Evolutionary conservation across 2,329 filamentous ascomycete genomes (phyloP).

Genomic region (Neopestalotiopsis sp.): DNA sequence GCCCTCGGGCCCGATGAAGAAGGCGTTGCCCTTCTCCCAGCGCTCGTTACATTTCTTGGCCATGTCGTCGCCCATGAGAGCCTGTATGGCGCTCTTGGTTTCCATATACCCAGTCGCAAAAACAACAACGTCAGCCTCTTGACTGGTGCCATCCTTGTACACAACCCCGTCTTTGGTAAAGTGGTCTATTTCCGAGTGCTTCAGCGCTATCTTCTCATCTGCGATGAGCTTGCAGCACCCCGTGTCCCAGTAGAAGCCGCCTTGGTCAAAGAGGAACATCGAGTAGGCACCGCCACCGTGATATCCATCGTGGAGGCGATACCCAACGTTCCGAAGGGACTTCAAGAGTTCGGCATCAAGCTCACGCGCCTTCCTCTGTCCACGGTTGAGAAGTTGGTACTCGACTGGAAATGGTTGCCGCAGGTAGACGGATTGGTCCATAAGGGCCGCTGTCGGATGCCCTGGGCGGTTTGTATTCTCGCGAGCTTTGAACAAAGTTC

Average conservation of each 20-base stretch:
- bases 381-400: not conserved
- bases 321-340: not conserved
- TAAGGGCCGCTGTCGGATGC: not conserved
- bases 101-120: not conserved
- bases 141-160: not conserved
- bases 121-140: not conserved
- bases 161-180: not conserved
- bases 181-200: not conserved
- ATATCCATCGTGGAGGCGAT: not conserved
- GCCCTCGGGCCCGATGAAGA: not conserved
- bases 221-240: not conserved
- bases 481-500: not conserved
- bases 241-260: not conserved
- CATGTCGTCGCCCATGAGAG: not conserved
- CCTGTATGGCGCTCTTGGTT: not conserved
- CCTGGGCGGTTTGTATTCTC: not conserved
- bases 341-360: not conserved
- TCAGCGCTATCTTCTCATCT: not conserved
- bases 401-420: not conserved
- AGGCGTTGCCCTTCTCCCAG: not conserved
- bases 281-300: not conserved
- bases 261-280: not conserved
- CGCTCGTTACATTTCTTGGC: not conserved
- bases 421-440: not conserved
- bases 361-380: not conserved